phyloP scores from a whole-genome alignment of 1,139 yeast species.

The Sugiyamaella japonica region DNA sequence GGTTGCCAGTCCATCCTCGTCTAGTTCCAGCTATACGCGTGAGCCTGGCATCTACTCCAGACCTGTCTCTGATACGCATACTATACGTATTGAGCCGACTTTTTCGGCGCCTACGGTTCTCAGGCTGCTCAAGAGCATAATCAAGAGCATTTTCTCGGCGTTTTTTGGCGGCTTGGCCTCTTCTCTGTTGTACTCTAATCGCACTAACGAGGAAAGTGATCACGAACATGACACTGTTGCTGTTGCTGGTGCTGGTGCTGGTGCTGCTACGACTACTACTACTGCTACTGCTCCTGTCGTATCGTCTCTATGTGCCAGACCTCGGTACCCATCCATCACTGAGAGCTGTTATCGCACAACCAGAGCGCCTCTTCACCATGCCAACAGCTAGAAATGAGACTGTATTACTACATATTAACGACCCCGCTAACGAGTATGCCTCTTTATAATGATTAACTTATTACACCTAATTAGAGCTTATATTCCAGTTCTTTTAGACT shows the following conservation, averaged over 20 bases:
- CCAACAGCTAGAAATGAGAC: background rate
- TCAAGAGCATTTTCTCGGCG: background rate
- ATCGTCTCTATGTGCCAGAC: slow-evolving; percentile 4
- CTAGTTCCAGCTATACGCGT: background rate
- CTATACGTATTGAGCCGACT: slow-evolving; percentile 13
- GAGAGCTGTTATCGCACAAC: slow-evolving; percentile 17
- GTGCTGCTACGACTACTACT: background rate
- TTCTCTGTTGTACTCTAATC: background rate
- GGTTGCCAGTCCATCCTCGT: background rate
- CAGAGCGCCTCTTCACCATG: background rate
- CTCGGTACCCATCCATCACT: slow-evolving; percentile 19
- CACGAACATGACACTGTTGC: too few species aligned
- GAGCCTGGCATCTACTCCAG: background rate
- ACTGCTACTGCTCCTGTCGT: background rate
- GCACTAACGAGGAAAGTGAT: background rate
- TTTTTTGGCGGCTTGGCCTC: slow-evolving; percentile 3
- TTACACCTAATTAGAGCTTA: background rate
- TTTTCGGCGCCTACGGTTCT: slow-evolving; percentile 8
- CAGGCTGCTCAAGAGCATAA: slow-evolving; percentile 2
- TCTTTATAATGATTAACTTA: slow-evolving; percentile 4
- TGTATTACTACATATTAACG: background rate
- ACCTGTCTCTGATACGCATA: background rate
- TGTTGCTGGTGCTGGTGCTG: too few species aligned
- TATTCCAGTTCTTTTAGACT: background rate
- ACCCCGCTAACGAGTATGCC: slow-evolving; percentile 1